Base-by-base conservation (phyloP, 495 filamentous ascomycete species). In the Sordaria brevicollis region DNA sequence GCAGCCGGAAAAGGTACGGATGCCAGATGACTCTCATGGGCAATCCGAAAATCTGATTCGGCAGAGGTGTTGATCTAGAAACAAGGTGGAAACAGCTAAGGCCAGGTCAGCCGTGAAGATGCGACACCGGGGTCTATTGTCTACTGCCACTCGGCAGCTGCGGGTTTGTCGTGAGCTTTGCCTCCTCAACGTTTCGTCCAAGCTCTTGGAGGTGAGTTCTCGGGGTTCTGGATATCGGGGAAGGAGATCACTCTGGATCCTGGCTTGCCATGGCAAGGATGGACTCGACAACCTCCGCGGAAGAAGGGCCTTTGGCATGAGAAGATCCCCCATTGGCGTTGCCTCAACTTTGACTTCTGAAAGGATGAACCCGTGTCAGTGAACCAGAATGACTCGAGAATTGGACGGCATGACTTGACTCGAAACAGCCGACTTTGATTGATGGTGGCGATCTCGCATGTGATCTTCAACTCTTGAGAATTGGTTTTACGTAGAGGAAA, bases 11-110 rank as follows among this genome's bases (percentile, higher is more conserved):
- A 38, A 67, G 38, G 54, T 34, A 70, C 39, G 65, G 69, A 69
- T 57, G 36, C 33, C 13, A 13, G 67, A 65, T 65, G 65, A 66
- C 65, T 39, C 34, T 67, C 31, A 49, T 34, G 7, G 17, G 13
- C 69, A 5, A 49, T 71, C 39, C 65, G 67, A 69, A 31, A 21
- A 67, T 62, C 62, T 73, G 69, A 73, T 71, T 73, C 31, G 71
- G 34, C 62, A n/a, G 11, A 9, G 0, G 31, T 31, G 38, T 7
- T 62, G 21, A 62, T 62, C 5, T 37, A 10, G 68, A 70, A 70
- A 67, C 68, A 21, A 35, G 62, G 66, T 35, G 35, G 69, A 71
- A 71, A 71, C 72, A 29, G 25, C 34, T 66, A 35, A n/a, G 2
- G 25, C 13, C 49, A 62, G 25, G 49, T 62, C 25, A 62, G 49